Conservation (phyloP, 495 filamentous ascomycete genomes). For the Articulospora tetracladia region DNA sequence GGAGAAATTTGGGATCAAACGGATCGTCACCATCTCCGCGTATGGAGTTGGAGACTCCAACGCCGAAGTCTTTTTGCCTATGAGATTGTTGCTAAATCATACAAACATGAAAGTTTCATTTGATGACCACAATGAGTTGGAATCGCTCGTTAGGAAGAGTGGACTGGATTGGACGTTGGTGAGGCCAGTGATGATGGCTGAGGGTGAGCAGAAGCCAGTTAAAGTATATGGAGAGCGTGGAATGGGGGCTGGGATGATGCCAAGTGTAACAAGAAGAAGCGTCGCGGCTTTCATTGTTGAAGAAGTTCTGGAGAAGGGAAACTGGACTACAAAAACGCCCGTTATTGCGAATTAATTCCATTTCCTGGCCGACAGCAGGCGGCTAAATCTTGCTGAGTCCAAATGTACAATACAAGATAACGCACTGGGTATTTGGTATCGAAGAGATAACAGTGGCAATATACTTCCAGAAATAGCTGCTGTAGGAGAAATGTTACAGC, state of each 20-base stretch:
- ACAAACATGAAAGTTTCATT: not conserved
- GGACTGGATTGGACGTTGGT: slow-evolving; percentile 3
- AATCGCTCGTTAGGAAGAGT: not conserved
- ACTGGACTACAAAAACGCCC: not conserved
- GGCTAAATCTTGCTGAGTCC: too few relatives aligned
- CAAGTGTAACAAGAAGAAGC: not conserved
- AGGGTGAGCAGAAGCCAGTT: not conserved
- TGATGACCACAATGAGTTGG: not conserved
- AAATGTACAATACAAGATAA: not conserved
- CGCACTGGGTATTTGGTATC: not conserved
- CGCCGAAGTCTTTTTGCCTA: not conserved
- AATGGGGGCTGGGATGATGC: slow-evolving; percentile 2
- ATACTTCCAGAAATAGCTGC: too few relatives aligned
- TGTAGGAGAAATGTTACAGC: not conserved
- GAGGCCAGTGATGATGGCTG: not conserved
- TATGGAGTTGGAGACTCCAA: slow-evolving; percentile 8
- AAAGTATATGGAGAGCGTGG: slow-evolving; percentile 1
- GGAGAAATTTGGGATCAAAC: slow-evolving; percentile 5
- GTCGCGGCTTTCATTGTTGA: slow-evolving; percentile 2
- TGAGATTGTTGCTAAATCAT: slow-evolving; percentile 3
- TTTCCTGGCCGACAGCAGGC: too few relatives aligned
- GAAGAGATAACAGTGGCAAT: too few relatives aligned
- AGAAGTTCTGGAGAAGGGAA: not conserved
- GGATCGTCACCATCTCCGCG: slow-evolving; percentile 1
- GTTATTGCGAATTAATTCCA: slow-evolving; percentile 4